phyloP scores from a whole-genome alignment of 108 stramenopile genomes.

The Fistulifera pelliculosa region DNA sequence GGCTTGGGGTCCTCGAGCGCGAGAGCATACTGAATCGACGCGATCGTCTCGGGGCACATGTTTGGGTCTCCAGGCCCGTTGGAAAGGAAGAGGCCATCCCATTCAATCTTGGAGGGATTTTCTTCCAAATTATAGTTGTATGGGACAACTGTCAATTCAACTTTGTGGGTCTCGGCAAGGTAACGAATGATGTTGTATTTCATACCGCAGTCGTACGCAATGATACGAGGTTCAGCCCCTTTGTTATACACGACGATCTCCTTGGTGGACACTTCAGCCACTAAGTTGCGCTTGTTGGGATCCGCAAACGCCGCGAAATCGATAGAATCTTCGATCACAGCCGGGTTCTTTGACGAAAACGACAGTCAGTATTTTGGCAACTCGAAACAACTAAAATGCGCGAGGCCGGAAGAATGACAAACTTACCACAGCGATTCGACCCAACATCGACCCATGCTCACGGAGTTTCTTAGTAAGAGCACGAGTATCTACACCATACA shows the following conservation, averaged over 20 bases:
- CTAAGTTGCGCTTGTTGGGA: slow-evolving; percentile 94
- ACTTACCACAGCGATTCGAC: slow-evolving; percentile 84
- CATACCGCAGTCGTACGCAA: slow-evolving; percentile 99
- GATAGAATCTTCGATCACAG: slow-evolving; percentile 1
- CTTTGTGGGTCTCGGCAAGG: slow-evolving; percentile 83
- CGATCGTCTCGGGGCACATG: slow-evolving; percentile 88
- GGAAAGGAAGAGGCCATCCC: slow-evolving; percentile 95
- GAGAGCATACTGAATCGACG: slow-evolving; percentile 80
- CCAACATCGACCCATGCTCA: slow-evolving; percentile 87
- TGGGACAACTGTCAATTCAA: slow-evolving; percentile 93
- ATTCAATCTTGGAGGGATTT: slow-evolving; percentile 72
- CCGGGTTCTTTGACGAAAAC: slow-evolving; percentile 7
- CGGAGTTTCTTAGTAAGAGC: slow-evolving; percentile 93
- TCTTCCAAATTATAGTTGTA: slow-evolving; percentile 92
- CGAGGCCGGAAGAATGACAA: neutral
- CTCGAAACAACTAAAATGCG: no score
- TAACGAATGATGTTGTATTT: slow-evolving; percentile 99
- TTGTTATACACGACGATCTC: slow-evolving; percentile 68
- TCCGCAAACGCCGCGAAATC: slow-evolving; percentile 55
- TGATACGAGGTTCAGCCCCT: slow-evolving; percentile 67
- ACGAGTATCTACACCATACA: slow-evolving; percentile 96
- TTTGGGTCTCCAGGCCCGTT: slow-evolving; percentile 99
- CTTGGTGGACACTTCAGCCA: slow-evolving; percentile 94
- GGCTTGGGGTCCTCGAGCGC: slow-evolving; percentile 68
- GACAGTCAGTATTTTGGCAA: no score